A percentile compares a stretch with the other conserved stretches of the same genome.
These are phyloP conservation scores for Pugionium dolabratum DNA, from an alignment of 345 rosid species.

Conservation along the genomic window DNA sequence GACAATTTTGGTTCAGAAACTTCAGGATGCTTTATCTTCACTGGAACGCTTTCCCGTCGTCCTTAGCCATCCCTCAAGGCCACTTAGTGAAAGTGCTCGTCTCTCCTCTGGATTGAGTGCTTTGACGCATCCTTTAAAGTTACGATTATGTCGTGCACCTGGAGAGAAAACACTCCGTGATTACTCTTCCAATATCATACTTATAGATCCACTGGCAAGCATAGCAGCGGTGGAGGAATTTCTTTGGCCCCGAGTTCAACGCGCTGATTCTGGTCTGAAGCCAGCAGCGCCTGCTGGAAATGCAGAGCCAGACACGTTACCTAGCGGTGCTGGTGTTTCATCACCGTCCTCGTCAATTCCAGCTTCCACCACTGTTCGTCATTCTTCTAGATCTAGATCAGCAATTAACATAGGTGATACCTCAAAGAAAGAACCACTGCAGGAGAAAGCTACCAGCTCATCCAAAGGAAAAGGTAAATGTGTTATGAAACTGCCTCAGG, in stretches of 20 bases:
- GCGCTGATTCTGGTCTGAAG: constrained; percentile 81
- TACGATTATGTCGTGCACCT: constrained; percentile 89
- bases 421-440: constrained; percentile 61
- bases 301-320: constrained; percentile 60
- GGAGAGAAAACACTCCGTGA: constrained; percentile 93
- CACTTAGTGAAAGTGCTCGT: constrained; percentile 87
- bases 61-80: constrained; percentile 86
- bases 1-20: constrained; percentile 92
- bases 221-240: constrained; percentile 94
- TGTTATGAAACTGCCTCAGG: constrained; percentile 77
- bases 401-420: constrained; percentile 75
- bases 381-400: constrained; percentile 82
- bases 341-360: constrained; percentile 81
- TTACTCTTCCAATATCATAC: constrained; percentile 93
- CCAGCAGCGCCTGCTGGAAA: constrained; percentile 63
- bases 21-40: constrained; percentile 92
- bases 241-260: constrained; percentile 96
- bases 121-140: constrained; percentile 89
- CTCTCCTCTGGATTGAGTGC: constrained; percentile 97
- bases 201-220: constrained; percentile 97
- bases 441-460: constrained; percentile 72
- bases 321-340: constrained; percentile 71
- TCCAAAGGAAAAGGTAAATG: constrained; percentile 99
- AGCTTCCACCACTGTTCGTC: constrained; percentile 64
- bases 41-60: constrained; percentile 97